Base-by-base conservation (phyloP, 2,329 filamentous ascomycete species). In the Apiospora hydei region DNA sequence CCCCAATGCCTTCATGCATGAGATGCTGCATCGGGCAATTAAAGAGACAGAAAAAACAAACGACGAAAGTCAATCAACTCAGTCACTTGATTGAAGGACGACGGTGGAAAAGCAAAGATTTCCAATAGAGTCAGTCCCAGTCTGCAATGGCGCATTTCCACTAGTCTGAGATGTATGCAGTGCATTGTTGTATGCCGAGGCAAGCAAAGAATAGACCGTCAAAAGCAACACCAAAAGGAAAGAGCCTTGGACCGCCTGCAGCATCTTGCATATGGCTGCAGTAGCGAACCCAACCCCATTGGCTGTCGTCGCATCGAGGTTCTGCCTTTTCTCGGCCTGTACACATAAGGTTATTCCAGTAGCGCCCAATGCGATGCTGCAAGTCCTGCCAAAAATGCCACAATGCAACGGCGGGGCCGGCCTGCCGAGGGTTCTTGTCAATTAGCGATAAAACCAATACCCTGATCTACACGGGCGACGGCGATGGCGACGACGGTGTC, bases 361-460 rank as follows among this genome's bases (percentile, higher is more conserved):
- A 64, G 57, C 57, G 57, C 57, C 57, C 34, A 64, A 64, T 64
- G 57, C 57, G 57, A 64, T 64, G 57, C 57, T 41, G 26, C 57
- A 64, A 41, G 26, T 13, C 41, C 7, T n/a, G 34, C 57, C 14
- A 61, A 64, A 41, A 64, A 24, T 13, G 57, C 57, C 18, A 41
- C 30, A 64, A 64, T 64, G 57, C 57, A 64, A 64, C 57, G 57
- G 57, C 57, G 57, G 34, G 57, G 57, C 57, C 57, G 57, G 53
- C 3, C 16, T 64, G 57, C 57, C 57, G 34, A 64, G 30, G 34
- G 26, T 34, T 34, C 7, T 21, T n/a, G n/a, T n/a, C n/a, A n/a
- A n/a, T n/a, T n/a, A n/a, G n/a, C n/a, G n/a, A n/a, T n/a, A n/a
- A n/a, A n/a, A n/a, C n/a, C n/a, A n/a, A n/a, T n/a, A n/a, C n/a